phyloP scores from a whole-genome alignment of 1,139 yeast genomes.

The Suhomyces wounanorum region DNA sequence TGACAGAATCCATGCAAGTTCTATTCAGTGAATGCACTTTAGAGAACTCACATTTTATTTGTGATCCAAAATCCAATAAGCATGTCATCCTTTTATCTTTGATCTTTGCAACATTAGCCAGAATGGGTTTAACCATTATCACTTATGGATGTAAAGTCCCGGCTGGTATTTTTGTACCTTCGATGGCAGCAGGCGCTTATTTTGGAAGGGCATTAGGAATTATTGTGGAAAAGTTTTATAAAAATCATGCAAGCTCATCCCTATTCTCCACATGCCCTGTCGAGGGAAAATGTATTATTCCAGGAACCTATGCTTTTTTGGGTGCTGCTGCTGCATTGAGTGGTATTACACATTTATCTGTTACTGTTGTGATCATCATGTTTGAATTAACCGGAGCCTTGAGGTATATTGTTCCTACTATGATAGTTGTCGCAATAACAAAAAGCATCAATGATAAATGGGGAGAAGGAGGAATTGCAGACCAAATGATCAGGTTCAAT shows the following conservation, averaged over 20 bases:
- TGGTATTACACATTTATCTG: conserved; percentile 90
- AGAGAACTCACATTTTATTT: conserved; percentile 44
- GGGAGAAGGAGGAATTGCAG: conserved; percentile 90
- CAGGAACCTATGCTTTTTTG: conserved; percentile 93
- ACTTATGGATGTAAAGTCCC: conserved; percentile 94
- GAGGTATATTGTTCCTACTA: conserved; percentile 86
- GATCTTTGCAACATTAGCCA: conserved; percentile 66
- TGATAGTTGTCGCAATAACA: conserved; percentile 95
- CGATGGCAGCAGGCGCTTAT: conserved; percentile 95
- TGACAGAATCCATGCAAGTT: conserved; percentile 94
- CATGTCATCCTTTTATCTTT: conserved; percentile 47
- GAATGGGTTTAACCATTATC: conserved; percentile 72
- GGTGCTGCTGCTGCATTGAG: conserved; percentile 97
- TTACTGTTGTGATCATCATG: conserved; percentile 92
- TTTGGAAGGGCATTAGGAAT: conserved; percentile 87
- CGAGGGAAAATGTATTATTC: conserved; percentile 64
- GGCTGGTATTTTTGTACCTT: conserved; percentile 94
- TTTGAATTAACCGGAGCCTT: conserved; percentile 95
- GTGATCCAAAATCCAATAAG: conserved; percentile 47
- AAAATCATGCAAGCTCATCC: conserved; percentile 38
- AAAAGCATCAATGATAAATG: conserved; percentile 72
- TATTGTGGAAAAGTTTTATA: conserved; percentile 59
- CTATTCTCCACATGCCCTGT: conserved; percentile 52
- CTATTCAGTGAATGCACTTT: conserved; percentile 82
- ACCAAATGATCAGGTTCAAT: conserved; percentile 86